Base-by-base conservation (phyloP, 148 eudicot genomes). In the Drosera capensis region DNA sequence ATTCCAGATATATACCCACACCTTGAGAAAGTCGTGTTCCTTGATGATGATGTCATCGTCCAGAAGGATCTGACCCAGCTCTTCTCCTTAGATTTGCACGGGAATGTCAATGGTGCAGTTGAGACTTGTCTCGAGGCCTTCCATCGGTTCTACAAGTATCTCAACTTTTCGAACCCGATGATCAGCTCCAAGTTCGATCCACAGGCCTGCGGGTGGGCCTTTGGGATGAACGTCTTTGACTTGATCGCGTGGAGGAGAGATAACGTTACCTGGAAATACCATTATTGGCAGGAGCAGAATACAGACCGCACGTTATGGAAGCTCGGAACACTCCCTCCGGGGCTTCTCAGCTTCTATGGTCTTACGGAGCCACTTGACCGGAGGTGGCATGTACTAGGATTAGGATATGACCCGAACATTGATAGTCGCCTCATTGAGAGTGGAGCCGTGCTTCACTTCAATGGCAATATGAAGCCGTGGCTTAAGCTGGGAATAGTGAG, bases 401-500 rank as follows among this genome's bases (percentile, higher is more conserved):
- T 52, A 23, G 56, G 56, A 17, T 52, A 37, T 12, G 56, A 52
- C 20, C 56, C 56, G 3, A 52, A 26, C 46, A 52, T 52, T 9
- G 56, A 52, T 22, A 40, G 17, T 23, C 56, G 56, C 5, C 26
- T 52, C 21, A 52, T 52, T 0, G 56, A 52, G 37, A 52, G 56
- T 22, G 56, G 46, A 11, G 56, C 56, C 11, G 56, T 25, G 0
- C 16, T 52, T 52, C 56, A 52, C 38, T 52, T 52, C 56, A 52
- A 52, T 20, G 56, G 56, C 17, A 52, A 52, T 46, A 40, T 52
- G 56, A 52, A 52, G 46, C 56, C 56, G 6, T 52, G 56, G 56
- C 38, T 52, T 8, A 52, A 52, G 37, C 46, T 52, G 23, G 46
- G 15, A 11, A 52, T 52, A 17, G 56, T 8, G 7, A 40, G 56